phyloP scores from a whole-genome alignment of 2,329 filamentous ascomycete genomes.

The Fusarium phyllophilum region DNA sequence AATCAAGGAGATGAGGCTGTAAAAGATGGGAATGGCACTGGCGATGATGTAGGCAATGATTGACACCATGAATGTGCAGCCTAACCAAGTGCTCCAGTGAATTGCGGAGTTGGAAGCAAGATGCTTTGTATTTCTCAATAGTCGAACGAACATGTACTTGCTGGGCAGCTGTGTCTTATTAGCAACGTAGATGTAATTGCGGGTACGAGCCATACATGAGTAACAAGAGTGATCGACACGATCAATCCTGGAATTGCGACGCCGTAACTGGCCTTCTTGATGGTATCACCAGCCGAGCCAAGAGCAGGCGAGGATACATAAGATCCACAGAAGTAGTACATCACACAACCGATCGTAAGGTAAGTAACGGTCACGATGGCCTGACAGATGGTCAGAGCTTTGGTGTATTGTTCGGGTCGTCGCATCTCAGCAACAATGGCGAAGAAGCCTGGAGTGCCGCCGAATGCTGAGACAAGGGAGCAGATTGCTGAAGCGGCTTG shows the following conservation, averaged over 20 bases:
- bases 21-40: constrained; percentile 41
- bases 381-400: constrained; percentile 40
- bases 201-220: constrained; percentile 18
- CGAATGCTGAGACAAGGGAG: constrained; percentile 50
- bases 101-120: constrained; percentile 40
- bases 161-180: not conserved
- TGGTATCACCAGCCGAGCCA: constrained; percentile 53
- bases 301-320: constrained; percentile 59
- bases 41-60: constrained; percentile 45
- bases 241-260: constrained; percentile 45
- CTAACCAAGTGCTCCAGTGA: constrained; percentile 47
- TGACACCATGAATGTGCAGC: constrained; percentile 40
- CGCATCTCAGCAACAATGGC: constrained; percentile 48
- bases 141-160: constrained; percentile 24
- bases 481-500: constrained; percentile 47
- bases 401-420: constrained; percentile 43
- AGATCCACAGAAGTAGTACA: constrained; percentile 59
- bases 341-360: constrained; percentile 49
- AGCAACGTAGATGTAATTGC: accelerated
- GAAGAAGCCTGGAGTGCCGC: constrained; percentile 50
- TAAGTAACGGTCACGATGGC: constrained; percentile 47
- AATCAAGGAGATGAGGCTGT: constrained; percentile 39
- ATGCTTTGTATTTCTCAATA: constrained; percentile 45
- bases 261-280: constrained; percentile 59
- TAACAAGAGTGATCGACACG: constrained; percentile 40